phyloP scores from a whole-genome alignment of 2,329 filamentous ascomycete species.

The Aspergillus amoenus region DNA sequence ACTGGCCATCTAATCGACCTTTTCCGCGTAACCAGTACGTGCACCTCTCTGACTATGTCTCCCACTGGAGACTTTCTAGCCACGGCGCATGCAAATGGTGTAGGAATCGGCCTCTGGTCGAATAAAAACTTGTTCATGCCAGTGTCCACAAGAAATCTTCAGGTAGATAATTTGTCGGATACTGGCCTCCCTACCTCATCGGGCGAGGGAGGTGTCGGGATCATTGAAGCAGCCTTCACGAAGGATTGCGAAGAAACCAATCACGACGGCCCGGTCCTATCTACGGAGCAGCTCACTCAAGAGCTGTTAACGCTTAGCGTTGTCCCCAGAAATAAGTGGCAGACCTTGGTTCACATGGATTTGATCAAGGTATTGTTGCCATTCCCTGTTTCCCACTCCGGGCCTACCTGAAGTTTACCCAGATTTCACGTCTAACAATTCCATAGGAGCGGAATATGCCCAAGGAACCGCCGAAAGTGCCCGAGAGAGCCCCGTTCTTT shows the following conservation, averaged over 20 bases:
- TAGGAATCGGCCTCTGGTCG: slow-evolving; percentile 94
- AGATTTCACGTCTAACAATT: slow-evolving; percentile 12
- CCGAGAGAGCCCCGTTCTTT: slow-evolving; percentile 96
- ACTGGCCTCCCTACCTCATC: slow-evolving; percentile 72
- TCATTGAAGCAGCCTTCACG: slow-evolving; percentile 75
- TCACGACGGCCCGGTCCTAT: slow-evolving; percentile 54
- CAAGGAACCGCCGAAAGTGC: slow-evolving; percentile 83
- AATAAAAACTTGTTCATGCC: slow-evolving; percentile 91
- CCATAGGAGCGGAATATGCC: slow-evolving; percentile 84
- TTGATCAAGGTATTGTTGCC: slow-evolving; percentile 61
- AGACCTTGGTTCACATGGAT: slow-evolving; percentile 89
- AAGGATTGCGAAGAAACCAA: slow-evolving; percentile 50
- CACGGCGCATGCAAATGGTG: slow-evolving; percentile 74
- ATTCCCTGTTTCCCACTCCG: neutral
- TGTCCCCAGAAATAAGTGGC: slow-evolving; percentile 88
- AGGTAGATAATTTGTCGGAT: slow-evolving; percentile 68
- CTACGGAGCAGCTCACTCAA: slow-evolving; percentile 73
- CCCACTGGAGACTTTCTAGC: slow-evolving; percentile 91
- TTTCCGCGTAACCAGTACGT: slow-evolving; percentile 74
- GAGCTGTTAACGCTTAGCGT: slow-evolving; percentile 87
- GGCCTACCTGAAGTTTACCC: neutral
- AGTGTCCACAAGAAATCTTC: slow-evolving; percentile 80
- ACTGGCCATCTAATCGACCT: slow-evolving; percentile 95
- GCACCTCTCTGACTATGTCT: slow-evolving; percentile 84
- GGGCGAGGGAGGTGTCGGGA: slow-evolving; percentile 73